Percentiles rank a stretch among this genome's conserved stretches.
Evolutionary conservation across 176 grass and related monocot genomes (phyloP).

Genomic region (Ensete ventricosum): DNA sequence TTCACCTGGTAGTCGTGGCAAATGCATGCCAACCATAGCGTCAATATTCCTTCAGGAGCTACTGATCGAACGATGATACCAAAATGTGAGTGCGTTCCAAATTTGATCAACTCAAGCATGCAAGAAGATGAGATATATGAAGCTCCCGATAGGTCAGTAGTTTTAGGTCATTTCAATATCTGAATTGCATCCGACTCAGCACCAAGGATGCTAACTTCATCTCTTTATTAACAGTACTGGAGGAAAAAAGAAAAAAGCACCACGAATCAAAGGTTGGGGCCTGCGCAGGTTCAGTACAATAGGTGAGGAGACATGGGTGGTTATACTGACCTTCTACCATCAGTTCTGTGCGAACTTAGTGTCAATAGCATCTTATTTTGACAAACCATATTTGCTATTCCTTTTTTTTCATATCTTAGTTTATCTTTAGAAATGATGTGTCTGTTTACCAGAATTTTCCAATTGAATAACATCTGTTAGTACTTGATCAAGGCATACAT

Average conservation of each 20-base stretch:
- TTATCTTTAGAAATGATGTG: not conserved
- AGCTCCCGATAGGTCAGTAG: constrained; percentile 21
- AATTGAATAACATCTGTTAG: not conserved
- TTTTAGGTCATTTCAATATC: not conserved
- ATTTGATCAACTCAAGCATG: not conserved
- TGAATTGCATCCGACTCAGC: constrained; percentile 2
- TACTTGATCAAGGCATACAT: not conserved
- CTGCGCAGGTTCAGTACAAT: constrained; percentile 86
- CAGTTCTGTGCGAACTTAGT: not conserved
- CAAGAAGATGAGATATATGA: constrained; percentile 6
- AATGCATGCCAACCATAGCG: constrained; percentile 2
- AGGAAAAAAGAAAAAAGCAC: constrained; percentile 56
- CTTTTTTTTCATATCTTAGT: not conserved
- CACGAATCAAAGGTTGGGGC: constrained; percentile 70
- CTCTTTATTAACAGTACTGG: constrained; percentile 9
- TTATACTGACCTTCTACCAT: not conserved
- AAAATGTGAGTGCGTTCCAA: not conserved
- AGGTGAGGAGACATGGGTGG: constrained; percentile 34
- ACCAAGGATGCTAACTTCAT: constrained; percentile 10
- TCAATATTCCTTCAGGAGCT: not conserved
- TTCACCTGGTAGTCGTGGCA: not conserved
- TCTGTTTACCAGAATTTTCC: not conserved
- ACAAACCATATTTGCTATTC: not conserved
- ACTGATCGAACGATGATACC: not conserved
- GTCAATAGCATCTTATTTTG: not conserved